Base-by-base conservation (phyloP, 495 filamentous ascomycete species). In the Hypoxylon rickii region DNA sequence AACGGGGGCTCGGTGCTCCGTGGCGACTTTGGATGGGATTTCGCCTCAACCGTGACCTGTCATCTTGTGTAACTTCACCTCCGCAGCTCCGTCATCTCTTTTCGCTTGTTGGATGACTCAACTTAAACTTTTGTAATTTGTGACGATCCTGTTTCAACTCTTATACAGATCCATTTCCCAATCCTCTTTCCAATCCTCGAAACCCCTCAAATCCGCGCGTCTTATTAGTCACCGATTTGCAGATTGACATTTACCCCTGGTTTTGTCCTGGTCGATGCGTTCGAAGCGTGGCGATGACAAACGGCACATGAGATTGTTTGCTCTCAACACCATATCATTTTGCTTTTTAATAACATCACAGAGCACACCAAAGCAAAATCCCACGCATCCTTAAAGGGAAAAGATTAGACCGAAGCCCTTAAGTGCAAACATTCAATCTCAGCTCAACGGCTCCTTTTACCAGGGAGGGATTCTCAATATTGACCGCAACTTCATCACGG, bases 1-100 rank as follows among this genome's bases (percentile, higher is more conserved):
- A 55, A 45, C 17, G 29, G 39, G 22, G 40, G 19, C 26, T 44
- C 51, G 51, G 57, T 51, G 57, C 49, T 50, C 57, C 57, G 57
- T 44, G 29, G 43, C 36, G 37, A 47, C 26, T 49, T 29, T 12
- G 37, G 13, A 13, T 21, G 34, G 15, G 41, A 32, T 51, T n/a
- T n/a, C n/a, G n/a, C n/a, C n/a, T n/a, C n/a, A n/a, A n/a, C n/a
- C 48, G 37, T 18, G 26, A 42, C 12, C 21, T 13, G 8, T 16
- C n/a, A 38, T 1, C 39, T 10, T 31, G 56, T 48, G 34, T 45
- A 51, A 50, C 46, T 34, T 34, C 26, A 31, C 26, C 26, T 31
- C 26, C 5, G 5, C 5, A 31, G 5, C 26, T 31, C 26, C 5
- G 26, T 51, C 33, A 10, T 7, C 18, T 1, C 10, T 19, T 18